Percentiles rank a stretch among this genome's conserved stretches.
Conservation (phyloP, 208 protist species). For the Acanthamoeba rhysodes region DNA sequence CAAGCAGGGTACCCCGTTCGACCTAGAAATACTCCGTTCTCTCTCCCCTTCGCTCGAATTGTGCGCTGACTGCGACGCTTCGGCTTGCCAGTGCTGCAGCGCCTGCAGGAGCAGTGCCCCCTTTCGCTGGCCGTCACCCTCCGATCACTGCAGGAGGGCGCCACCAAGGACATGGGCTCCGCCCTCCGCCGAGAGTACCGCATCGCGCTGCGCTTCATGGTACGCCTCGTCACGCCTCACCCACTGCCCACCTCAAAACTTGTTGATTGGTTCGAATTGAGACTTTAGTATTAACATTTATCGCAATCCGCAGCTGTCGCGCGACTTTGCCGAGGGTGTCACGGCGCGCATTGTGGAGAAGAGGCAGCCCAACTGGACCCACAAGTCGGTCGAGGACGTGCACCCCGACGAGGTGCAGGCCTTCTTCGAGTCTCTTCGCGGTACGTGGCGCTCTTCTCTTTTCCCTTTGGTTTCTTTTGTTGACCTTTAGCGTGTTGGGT, state of each 20-base stretch:
- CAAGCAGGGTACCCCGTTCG: constrained; percentile 52
- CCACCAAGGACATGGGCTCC: neutral
- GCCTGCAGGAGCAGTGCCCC: constrained; percentile 29
- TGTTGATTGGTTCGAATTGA: too few relatives aligned
- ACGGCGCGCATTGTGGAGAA: constrained; percentile 16
- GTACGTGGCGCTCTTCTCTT: neutral
- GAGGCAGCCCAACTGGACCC: constrained; percentile 22
- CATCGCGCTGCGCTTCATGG: constrained; percentile 64
- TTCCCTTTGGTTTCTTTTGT: neutral
- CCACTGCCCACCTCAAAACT: neutral
- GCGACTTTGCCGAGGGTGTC: constrained; percentile 51
- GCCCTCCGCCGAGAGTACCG: constrained; percentile 12
- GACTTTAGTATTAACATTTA: too few relatives aligned
- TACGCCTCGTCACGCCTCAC: neutral
- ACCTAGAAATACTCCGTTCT: too few relatives aligned
- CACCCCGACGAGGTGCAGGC: constrained; percentile 6
- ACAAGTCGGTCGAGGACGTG: constrained; percentile 48
- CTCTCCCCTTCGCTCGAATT: too few relatives aligned
- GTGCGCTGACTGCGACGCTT: too few relatives aligned
- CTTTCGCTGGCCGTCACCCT: constrained; percentile 10
- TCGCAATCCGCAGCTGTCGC: neutral
- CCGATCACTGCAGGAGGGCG: constrained; percentile 30
- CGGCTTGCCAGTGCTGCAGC: neutral
- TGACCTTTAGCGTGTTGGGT: neutral
- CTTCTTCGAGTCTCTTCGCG: constrained; percentile 39